Percentiles rank a stretch among this genome's conserved stretches.
Conservation (phyloP, 2,329 filamentous ascomycete species). For the Alternaria rosae region DNA sequence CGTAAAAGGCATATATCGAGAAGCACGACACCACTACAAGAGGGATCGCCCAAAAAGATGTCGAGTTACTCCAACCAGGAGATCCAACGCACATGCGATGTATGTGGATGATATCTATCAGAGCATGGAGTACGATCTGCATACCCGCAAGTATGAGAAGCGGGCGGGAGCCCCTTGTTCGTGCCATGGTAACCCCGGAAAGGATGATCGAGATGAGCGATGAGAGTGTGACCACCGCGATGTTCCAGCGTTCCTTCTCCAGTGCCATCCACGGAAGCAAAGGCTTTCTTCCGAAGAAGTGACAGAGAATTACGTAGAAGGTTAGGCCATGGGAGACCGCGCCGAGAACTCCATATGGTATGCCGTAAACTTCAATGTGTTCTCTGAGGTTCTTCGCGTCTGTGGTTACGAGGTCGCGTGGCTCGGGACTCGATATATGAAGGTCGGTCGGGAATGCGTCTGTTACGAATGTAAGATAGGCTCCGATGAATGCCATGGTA, state of each 20-base stretch:
- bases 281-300: constrained; percentile 4
- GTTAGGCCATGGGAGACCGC: constrained; percentile 6
- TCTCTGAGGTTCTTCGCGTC: constrained; percentile 4
- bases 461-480: not conserved
- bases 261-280: constrained; percentile 2
- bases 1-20: constrained; percentile 10
- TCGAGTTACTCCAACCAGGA: not conserved
- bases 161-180: constrained; percentile 1
- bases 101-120: constrained; percentile 6
- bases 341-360: constrained; percentile 11
- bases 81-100: not conserved
- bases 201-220: constrained; percentile 12
- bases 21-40: constrained; percentile 4
- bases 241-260: not conserved
- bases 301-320: constrained; percentile 13
- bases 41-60: constrained; percentile 1
- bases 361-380: constrained; percentile 11
- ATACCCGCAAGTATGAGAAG: constrained; percentile 10
- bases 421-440: not conserved
- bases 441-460: not conserved
- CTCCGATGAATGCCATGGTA: not conserved
- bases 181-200: constrained; percentile 6
- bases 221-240: not conserved
- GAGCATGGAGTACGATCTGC: constrained; percentile 7
- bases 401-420: constrained; percentile 1